phyloP scores from a whole-genome alignment of 768 basidiomycete species.

The Phylloporus sp. region DNA sequence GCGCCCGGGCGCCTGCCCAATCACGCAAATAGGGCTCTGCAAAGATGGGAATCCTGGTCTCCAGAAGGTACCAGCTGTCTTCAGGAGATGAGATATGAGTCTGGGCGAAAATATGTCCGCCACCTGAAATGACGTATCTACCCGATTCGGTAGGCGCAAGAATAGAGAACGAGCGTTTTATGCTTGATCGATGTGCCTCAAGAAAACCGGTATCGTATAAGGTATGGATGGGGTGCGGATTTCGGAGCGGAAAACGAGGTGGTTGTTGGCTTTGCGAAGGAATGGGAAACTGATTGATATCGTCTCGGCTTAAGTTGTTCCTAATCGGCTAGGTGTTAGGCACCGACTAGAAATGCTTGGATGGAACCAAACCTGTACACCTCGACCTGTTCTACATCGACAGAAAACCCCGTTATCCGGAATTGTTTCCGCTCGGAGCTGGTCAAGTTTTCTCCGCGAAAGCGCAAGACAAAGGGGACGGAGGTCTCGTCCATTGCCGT shows the following conservation, averaged over 20 bases:
- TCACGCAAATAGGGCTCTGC: conserved; percentile 12
- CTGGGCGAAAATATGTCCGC: conserved; percentile 46
- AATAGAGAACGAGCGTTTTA: conserved; percentile 41
- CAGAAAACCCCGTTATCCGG: conserved; percentile 48
- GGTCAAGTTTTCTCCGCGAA: conserved; percentile 52
- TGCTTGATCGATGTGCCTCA: conserved; percentile 18
- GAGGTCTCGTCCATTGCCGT: conserved; percentile 41
- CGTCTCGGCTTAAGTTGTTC: conserved; percentile 37
- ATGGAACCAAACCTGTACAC: conserved; percentile 50
- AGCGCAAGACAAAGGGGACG: conserved; percentile 53
- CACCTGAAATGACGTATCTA: conserved; percentile 43
- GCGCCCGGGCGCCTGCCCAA: conserved; percentile 28
- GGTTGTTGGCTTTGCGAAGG: conserved; percentile 57
- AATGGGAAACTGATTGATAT: conserved; percentile 47
- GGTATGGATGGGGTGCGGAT: conserved; percentile 44
- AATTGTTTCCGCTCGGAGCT: conserved; percentile 49
- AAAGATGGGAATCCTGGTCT: conserved; percentile 20
- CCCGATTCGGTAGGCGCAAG: conserved; percentile 45
- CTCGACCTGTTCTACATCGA: conserved; percentile 62
- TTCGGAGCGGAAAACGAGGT: conserved; percentile 52
- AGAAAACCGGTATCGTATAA: conserved; percentile 46
- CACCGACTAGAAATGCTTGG: neutral
- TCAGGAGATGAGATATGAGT: conserved; percentile 18
- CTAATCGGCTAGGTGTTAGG: conserved; percentile 29
- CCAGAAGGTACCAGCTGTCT: conserved; percentile 26